Conservation (phyloP, 2,329 filamentous ascomycete genomes). For the Fusarium sp. region DNA sequence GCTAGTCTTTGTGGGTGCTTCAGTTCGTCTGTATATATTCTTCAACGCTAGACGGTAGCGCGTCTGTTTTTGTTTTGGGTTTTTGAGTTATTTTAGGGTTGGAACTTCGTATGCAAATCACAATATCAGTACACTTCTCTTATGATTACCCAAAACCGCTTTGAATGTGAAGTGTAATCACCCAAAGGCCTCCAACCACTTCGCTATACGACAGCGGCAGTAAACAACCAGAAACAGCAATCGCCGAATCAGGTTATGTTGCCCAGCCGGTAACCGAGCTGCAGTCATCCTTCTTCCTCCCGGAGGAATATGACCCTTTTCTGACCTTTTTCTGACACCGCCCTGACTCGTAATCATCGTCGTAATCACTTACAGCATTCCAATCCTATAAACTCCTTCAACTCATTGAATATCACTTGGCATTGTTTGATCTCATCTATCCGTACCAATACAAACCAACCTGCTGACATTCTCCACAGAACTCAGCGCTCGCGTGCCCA, state of each 20-base stretch:
- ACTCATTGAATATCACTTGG: not conserved
- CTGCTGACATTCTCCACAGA: not conserved
- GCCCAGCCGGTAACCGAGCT: not conserved
- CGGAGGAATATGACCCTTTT: not conserved
- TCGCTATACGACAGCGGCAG: not conserved
- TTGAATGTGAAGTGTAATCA: not conserved
- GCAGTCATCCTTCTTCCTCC: not conserved
- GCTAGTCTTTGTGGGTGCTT: not conserved
- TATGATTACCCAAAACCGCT: not conserved
- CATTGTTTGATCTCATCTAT: not conserved
- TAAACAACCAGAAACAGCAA: not conserved
- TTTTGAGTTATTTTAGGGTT: not conserved
- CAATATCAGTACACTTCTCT: not conserved
- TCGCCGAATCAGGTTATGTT: not conserved
- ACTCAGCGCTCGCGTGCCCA: not conserved
- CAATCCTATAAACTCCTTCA: not conserved
- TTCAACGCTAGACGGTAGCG: not conserved
- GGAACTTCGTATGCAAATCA: not conserved
- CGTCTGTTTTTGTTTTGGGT: too few relatives aligned
- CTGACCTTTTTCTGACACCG: not conserved
- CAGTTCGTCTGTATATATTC: not conserved
- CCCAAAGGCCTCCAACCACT: accelerated
- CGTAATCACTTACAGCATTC: not conserved
- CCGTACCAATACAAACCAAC: not conserved
- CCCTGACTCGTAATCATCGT: not conserved